phyloP scores from a whole-genome alignment of 495 filamentous ascomycete species.

The Hypoxylon lenormandii region DNA sequence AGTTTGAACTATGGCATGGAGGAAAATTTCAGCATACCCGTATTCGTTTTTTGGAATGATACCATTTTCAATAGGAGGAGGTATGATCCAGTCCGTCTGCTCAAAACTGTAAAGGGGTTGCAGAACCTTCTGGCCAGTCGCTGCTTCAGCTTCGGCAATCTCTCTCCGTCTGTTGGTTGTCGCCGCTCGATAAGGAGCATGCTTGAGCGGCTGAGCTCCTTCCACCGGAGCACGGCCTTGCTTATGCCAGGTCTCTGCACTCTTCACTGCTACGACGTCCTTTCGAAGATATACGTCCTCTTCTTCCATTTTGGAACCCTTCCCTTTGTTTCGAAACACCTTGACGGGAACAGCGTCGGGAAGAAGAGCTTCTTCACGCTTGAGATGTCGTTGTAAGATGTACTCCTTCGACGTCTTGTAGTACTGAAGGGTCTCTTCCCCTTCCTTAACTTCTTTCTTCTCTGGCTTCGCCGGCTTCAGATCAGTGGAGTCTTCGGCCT shows the following conservation, averaged over 20 bases:
- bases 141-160: constrained; percentile 82
- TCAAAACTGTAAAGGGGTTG: constrained; percentile 85
- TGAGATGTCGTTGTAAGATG: constrained; percentile 86
- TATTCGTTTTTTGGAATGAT: constrained; percentile 93
- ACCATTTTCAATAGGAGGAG: constrained; percentile 82
- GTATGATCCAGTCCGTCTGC: constrained; percentile 96
- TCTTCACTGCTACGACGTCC: constrained; percentile 86
- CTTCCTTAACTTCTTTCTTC: constrained; percentile 76
- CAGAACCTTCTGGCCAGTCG: constrained; percentile 80
- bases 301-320: constrained; percentile 72
- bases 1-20: constrained; percentile 11
- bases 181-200: constrained; percentile 88
- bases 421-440: constrained; percentile 84
- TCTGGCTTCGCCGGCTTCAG: constrained; percentile 76
- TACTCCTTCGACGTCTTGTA: constrained; percentile 88
- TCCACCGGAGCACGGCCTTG: constrained; percentile 82
- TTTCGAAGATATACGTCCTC: constrained; percentile 84
- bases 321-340: constrained; percentile 74
- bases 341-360: constrained; percentile 77
- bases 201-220: constrained; percentile 81
- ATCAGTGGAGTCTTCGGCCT: constrained; percentile 79
- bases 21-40: constrained; percentile 57
- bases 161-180: constrained; percentile 89
- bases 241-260: constrained; percentile 97
- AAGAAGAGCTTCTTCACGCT: constrained; percentile 88